phyloP scores from a whole-genome alignment of 805 yeast species.

The Brettanomyces naardenensis region DNA sequence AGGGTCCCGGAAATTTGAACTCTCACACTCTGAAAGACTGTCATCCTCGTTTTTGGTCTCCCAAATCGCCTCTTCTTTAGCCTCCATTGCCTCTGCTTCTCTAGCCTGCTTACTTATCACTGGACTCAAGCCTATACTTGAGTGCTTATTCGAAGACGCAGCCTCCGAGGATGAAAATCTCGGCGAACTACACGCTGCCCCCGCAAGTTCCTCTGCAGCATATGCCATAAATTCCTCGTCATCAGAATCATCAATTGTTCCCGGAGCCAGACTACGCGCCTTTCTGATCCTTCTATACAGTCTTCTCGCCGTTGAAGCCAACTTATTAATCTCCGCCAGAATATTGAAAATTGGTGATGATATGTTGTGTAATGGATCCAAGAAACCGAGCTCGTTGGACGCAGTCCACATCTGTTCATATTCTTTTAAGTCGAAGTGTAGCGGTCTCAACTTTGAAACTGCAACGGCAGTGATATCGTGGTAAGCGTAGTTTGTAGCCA shows the following conservation, averaged over 20 bases:
- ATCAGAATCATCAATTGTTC: conserved; percentile 5
- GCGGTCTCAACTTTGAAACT: conserved; percentile 47
- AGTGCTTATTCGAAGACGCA: conserved; percentile 11
- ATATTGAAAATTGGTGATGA: conserved; percentile 60
- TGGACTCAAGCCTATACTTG: conserved; percentile 3
- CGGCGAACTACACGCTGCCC: conserved; percentile 11
- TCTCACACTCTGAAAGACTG: background rate
- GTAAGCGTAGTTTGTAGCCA: conserved; percentile 71
- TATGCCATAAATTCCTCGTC: conserved; percentile 6
- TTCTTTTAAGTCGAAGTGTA: conserved; percentile 55
- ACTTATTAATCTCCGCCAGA: conserved; percentile 59
- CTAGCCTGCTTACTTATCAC: background rate
- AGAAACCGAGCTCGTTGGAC: conserved; percentile 31
- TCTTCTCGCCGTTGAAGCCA: conserved; percentile 46
- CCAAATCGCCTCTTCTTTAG: background rate
- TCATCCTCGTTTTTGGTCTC: conserved; percentile 9
- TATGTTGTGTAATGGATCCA: conserved; percentile 69
- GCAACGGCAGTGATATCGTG: conserved; percentile 69
- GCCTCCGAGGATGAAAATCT: conserved; percentile 13
- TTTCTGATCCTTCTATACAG: conserved; percentile 19
- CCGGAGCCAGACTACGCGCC: conserved; percentile 13
- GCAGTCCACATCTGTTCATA: conserved; percentile 44
- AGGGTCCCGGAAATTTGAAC: background rate
- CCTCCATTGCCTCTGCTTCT: background rate
- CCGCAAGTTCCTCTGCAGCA: conserved; percentile 5